Evolutionary conservation across 495 filamentous ascomycete genomes (phyloP).

Genomic region (Neurospora cerealis): DNA sequence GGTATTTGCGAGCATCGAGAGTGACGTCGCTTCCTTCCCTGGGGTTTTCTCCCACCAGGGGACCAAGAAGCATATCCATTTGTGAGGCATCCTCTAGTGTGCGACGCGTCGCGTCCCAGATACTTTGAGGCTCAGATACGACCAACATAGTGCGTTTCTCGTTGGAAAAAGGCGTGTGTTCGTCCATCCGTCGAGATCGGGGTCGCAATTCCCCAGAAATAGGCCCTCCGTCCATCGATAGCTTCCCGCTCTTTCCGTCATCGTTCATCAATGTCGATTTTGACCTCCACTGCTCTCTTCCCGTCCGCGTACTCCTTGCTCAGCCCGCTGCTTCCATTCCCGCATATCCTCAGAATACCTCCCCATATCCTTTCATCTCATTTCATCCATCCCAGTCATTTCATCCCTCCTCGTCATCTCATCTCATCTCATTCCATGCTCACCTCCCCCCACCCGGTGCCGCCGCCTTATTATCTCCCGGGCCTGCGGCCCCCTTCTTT

Average conservation of each 20-base stretch:
- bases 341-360: no score
- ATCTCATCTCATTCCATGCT: not conserved
- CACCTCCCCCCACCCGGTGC: not conserved
- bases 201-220: not conserved
- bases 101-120: not conserved
- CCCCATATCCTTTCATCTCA: not conserved
- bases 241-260: not conserved
- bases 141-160: not conserved
- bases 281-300: not conserved
- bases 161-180: no score
- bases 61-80: not conserved
- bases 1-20: not conserved
- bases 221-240: not conserved
- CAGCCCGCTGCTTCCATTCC: not conserved
- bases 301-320: not conserved
- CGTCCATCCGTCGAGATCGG: not conserved
- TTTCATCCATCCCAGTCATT: no score
- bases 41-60: not conserved
- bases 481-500: constrained; percentile 21
- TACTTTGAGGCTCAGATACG: not conserved
- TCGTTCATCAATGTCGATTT: not conserved
- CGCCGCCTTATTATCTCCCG: constrained; percentile 13
- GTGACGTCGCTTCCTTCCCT: not conserved
- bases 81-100: not conserved
- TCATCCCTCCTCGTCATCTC: not conserved